Evolutionary conservation across 805 yeast genomes (phyloP), one percentile per base, ranked within the genome.

Genomic region (Saturnispora serradocipensis): DNA sequence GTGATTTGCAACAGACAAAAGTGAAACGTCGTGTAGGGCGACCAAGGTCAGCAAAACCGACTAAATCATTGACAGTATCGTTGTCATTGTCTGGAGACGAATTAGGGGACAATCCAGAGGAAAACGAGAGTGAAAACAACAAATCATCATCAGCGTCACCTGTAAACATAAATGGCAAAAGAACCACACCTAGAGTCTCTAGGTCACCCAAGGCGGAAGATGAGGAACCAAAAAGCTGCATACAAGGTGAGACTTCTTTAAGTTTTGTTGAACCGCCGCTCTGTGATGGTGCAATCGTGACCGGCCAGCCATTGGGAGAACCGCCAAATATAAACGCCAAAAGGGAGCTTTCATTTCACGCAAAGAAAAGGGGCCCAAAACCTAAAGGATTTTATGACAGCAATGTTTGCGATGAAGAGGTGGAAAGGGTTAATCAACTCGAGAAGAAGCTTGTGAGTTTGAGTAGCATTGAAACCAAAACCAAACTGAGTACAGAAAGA

Each of bases 271-370:
- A 87, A 59, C 89, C 90, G 2, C 73, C 72, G 16, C 63, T 73
- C 34, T 75, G 79, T 0, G 75, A 72, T 36, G 80, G 84, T 0
- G 64, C 69, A 10, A 81, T 86, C 42, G 79, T 80, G 38, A 83
- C 91, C 0, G 96, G 97, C 2, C 72, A 80, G 40, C 84, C 93
- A 3, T 66, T 88, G 50, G 87, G 80, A 56, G 73, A 78, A n/a
- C 73, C 74, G 5, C 96, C 96, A 8, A 77, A 80, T 16, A 66
- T 72, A 3, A 82, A 78, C 59, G 68, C 78, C 36, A 78, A 75
- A 59, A 78, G 75, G 55, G 85, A 80, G 45, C 70, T 80, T 16
- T 56, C 54, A 13, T 51, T 52, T 2, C 49, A 49, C 22, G 15
- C 42, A 18, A 58, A 51, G 48, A 54, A 54, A 25, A 49, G 44